phyloP scores from a whole-genome alignment of 306 rosid genomes.

The Acacia acuminata region DNA sequence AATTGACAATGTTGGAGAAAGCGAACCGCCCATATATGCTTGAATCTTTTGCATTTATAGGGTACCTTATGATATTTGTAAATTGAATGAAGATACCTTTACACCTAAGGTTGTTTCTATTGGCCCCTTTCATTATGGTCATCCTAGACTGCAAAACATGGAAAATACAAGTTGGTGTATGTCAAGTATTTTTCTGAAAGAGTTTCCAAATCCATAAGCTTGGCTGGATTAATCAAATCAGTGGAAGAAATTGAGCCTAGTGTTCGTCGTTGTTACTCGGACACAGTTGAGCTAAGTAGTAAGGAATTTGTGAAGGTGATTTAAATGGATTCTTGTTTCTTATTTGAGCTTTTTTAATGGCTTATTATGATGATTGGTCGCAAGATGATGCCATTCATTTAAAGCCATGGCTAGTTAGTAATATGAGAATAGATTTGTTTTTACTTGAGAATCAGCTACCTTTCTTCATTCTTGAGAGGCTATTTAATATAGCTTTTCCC shows the following conservation, averaged over 20 bases:
- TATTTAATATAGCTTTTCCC: background rate
- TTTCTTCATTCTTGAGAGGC: background rate
- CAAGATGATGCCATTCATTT: background rate
- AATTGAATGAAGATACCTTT: too few relatives aligned
- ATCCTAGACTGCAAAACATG: too few relatives aligned
- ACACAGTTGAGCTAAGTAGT: background rate
- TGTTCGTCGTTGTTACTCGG: slow-evolving; percentile 14
- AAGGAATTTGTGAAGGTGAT: background rate
- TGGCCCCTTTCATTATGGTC: too few relatives aligned
- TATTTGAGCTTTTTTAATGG: background rate
- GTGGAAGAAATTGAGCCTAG: background rate
- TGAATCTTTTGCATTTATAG: slow-evolving; percentile 34
- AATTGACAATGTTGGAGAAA: background rate
- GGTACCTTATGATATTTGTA: background rate
- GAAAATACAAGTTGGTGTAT: slow-evolving; percentile 3
- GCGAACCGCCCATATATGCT: background rate
- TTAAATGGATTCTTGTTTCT: background rate
- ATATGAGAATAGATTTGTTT: background rate
- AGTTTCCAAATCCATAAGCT: rapidly evolving
- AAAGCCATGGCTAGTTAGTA: slow-evolving; percentile 23
- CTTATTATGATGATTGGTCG: background rate
- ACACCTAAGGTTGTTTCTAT: too few relatives aligned
- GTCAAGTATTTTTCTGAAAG: slow-evolving; percentile 1
- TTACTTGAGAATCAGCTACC: background rate
- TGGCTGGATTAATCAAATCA: background rate